Conservation (phyloP, 371 early-diverging fungal species). For the Lichtheimia hyalospora region DNA sequence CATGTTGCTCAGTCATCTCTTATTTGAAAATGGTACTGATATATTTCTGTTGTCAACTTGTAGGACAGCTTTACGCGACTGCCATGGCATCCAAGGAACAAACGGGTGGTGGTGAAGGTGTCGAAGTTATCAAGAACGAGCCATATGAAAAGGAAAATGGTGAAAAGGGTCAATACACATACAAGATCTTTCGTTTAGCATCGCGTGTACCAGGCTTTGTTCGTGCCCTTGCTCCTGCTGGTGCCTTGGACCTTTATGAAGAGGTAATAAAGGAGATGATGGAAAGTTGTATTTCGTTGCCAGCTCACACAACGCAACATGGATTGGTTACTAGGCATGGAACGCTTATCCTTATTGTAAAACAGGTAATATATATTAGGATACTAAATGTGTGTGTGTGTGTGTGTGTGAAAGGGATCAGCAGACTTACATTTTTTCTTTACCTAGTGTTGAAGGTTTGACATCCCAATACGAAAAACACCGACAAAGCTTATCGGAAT, state of each 20-base stretch:
- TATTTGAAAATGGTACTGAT: neutral
- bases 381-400: neutral
- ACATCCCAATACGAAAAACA: neutral
- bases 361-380: slow-evolving; percentile 55
- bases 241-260: slow-evolving; percentile 68
- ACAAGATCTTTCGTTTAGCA: slow-evolving; percentile 69
- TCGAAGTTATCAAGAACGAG: slow-evolving; percentile 42
- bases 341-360: slow-evolving; percentile 83
- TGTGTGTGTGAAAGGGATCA: too few species aligned
- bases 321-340: slow-evolving; percentile 57
- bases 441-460: slow-evolving; percentile 17
- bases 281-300: neutral
- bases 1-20: neutral
- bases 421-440: neutral
- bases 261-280: slow-evolving; percentile 26
- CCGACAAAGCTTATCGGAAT: neutral
- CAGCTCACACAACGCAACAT: too few species aligned
- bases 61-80: slow-evolving; percentile 72
- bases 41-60: neutral
- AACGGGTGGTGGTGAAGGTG: slow-evolving; percentile 66
- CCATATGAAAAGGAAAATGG: slow-evolving; percentile 54
- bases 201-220: slow-evolving; percentile 65
- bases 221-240: slow-evolving; percentile 60
- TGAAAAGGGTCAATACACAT: slow-evolving; percentile 75
- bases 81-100: slow-evolving; percentile 74